Base-by-base conservation (phyloP, 2,329 filamentous ascomycete genomes). In the Xylariaceae sp. region DNA sequence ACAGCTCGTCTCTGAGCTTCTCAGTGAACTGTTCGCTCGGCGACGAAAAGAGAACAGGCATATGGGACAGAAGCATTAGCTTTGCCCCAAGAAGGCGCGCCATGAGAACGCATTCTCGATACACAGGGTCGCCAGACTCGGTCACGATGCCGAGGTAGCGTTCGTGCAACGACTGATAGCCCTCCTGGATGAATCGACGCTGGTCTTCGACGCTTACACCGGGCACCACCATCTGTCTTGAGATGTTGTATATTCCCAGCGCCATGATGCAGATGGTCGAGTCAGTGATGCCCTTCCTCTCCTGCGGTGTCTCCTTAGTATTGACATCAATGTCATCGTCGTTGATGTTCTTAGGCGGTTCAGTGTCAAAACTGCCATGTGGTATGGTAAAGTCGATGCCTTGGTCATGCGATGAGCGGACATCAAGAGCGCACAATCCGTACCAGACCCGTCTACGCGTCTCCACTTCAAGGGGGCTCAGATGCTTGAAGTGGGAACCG, bases 51-150 rank as follows among this genome's bases (percentile, higher is more conserved):
- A 79, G 7, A 87, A 73, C 78, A 0, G 88, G 87, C 61, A 92
- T 85, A 63, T 92, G 88, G 2, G 89, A 79, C 55, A 91, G 79
- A 34, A 94, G 76, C 73, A 85, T 89, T 75, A 91, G 83, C 70
- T 91, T 92, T 49, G 85, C 84, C 71, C 91, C 81, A 57, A 92
- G 83, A 30, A 92, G 75, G 9, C 87, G 81, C 2, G 83, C 79
- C 21, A 89, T 76, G 26, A 86, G 87, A 3, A 73, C 55, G 0
- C 63, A 62, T 0, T 74, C 70, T 74, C 75, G 76, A 48, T 71
- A 68, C 1, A 57, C 47, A 18, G 74, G 65, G 47, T 70, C 67
- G 0, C 53, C 62, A 1, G 63, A 48, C 3, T 72, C 67, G 1
- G 57, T 61, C 1, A 68, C 61, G 59, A 75, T 70, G 36, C 70